These are phyloP conservation scores for Termitomyces eurrhizus DNA, from an alignment of 768 basidiomycete genomes.

Conservation along the genomic window DNA sequence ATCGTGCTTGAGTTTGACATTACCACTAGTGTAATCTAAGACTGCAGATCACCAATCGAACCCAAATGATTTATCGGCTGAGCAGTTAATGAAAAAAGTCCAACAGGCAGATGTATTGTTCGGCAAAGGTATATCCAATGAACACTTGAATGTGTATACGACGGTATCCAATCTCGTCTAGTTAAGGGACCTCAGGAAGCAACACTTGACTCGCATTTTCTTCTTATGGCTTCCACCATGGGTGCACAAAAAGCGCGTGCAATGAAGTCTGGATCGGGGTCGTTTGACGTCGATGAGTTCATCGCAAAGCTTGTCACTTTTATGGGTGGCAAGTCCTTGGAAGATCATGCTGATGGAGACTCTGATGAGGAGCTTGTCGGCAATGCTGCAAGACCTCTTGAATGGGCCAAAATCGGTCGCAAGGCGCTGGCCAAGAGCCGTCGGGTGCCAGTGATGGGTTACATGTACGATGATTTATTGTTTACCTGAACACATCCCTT, in stretches of 20 bases:
- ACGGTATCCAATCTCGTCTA: conserved; percentile 19
- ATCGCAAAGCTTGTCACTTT: conserved; percentile 67
- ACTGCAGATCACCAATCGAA: conserved; percentile 42
- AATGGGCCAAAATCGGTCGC: conserved; percentile 87
- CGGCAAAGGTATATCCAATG: conserved; percentile 44
- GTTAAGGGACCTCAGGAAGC: conserved; percentile 86
- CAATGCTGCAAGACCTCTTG: conserved; percentile 43
- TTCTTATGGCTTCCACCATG: conserved; percentile 73
- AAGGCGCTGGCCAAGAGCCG: conserved; percentile 78
- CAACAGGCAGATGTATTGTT: conserved; percentile 59
- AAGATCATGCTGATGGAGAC: conserved; percentile 41
- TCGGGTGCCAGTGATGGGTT: conserved; percentile 77
- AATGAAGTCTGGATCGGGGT: conserved; percentile 82
- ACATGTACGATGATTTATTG: conserved; percentile 60
- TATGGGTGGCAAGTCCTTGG: conserved; percentile 64
- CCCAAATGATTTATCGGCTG: conserved; percentile 52
- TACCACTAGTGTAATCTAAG: background rate
- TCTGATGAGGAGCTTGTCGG: conserved; percentile 51
- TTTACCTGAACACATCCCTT: background rate
- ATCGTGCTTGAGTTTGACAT: conserved; percentile 10
- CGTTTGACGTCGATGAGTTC: conserved; percentile 93
- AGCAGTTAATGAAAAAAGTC: conserved; percentile 53
- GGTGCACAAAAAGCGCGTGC: conserved; percentile 86
- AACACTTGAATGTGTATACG: background rate
- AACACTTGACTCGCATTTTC: conserved; percentile 80